Evolutionary conservation across 176 grass and related monocot genomes (phyloP).

Genomic region (Saccharum officinarum): DNA sequence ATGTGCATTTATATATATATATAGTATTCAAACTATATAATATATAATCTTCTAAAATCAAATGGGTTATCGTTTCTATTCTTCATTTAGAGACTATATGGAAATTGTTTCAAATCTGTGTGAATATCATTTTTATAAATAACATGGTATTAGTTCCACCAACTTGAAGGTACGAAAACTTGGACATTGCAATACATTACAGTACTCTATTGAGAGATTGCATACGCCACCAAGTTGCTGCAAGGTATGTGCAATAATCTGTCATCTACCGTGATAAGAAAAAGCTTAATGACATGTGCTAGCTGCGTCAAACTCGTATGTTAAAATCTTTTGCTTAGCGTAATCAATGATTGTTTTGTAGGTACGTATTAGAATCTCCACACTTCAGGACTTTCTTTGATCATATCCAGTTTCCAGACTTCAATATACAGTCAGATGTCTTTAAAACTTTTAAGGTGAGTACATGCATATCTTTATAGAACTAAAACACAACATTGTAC

Average conservation of each 20-base stretch:
- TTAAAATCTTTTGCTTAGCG: neutral
- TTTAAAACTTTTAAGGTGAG: constrained; percentile 72
- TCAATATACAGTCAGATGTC: constrained; percentile 56
- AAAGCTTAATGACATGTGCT: neutral
- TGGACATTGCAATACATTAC: constrained; percentile 65
- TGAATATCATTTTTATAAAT: neutral
- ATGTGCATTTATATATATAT: neutral
- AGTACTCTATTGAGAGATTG: constrained; percentile 60
- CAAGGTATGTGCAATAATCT: constrained; percentile 39
- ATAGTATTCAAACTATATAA: neutral
- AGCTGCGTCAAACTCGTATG: neutral
- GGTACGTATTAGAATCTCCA: constrained; percentile 52
- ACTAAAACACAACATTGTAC: neutral
- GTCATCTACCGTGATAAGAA: neutral
- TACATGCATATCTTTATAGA: neutral
- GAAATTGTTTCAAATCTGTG: neutral
- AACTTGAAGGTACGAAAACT: constrained; percentile 49
- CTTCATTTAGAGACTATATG: neutral
- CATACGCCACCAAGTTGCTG: constrained; percentile 64
- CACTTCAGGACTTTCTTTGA: constrained; percentile 63
- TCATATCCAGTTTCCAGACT: constrained; percentile 58
- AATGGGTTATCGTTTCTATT: neutral
- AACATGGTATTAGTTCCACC: neutral
- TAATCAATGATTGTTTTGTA: neutral
- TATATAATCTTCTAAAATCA: neutral